phyloP scores from a whole-genome alignment of 257 asterid genomes.

The Parsonsia alboflavescens region DNA sequence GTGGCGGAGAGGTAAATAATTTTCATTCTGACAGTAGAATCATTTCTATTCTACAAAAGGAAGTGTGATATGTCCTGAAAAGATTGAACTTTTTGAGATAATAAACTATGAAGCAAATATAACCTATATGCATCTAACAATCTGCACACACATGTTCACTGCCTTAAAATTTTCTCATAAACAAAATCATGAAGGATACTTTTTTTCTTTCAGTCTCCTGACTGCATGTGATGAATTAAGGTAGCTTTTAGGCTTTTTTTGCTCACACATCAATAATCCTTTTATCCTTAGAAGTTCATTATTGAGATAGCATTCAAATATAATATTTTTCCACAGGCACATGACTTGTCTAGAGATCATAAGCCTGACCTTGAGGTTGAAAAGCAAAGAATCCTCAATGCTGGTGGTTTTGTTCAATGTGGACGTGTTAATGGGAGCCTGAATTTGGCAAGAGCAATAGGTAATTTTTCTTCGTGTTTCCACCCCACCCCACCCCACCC shows the following conservation, averaged over 20 bases:
- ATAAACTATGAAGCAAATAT: not conserved
- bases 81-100: not conserved
- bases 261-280: not conserved
- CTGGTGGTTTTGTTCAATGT: constrained; percentile 87
- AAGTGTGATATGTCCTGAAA: not conserved
- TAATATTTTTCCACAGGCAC: constrained; percentile 45
- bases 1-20: constrained; percentile 64
- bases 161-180: not conserved
- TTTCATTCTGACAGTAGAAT: not conserved
- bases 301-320: not conserved
- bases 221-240: not conserved
- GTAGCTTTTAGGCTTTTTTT: not conserved
- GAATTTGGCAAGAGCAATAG: constrained; percentile 91
- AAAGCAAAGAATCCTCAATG: constrained; percentile 74
- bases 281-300: not conserved
- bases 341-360: constrained; percentile 81
- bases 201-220: not conserved
- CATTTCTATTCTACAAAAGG: not conserved
- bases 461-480: constrained; percentile 26
- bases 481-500: too few species aligned
- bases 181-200: not conserved
- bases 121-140: not conserved
- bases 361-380: constrained; percentile 76
- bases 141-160: not conserved
- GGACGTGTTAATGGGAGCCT: constrained; percentile 97